Evolutionary conservation across 176 grass and related monocot species (phyloP).

Genomic region (Carex littledalei): DNA sequence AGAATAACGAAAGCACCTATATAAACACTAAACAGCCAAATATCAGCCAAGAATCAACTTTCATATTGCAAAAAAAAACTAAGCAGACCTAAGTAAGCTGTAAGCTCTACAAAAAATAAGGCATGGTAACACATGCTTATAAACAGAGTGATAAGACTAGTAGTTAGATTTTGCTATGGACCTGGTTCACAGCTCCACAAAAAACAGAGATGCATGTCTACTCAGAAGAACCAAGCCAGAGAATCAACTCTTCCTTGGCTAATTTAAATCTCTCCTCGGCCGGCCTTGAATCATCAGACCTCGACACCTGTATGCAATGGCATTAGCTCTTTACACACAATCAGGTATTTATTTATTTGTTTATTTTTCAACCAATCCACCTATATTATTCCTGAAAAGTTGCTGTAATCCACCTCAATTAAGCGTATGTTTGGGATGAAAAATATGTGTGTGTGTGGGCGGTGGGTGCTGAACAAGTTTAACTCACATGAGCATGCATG

Average conservation of each 20-base stretch:
- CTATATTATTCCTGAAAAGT: background rate
- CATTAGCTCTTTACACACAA: background rate
- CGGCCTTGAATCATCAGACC: background rate
- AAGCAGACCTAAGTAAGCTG: background rate
- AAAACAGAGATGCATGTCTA: background rate
- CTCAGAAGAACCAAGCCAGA: constrained; percentile 36
- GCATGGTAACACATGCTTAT: background rate
- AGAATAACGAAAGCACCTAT: background rate
- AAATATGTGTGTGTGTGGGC: background rate
- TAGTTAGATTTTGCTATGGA: background rate
- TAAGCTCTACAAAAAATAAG: background rate
- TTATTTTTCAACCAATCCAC: background rate
- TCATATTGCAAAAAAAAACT: background rate
- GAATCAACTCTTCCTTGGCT: constrained; percentile 51
- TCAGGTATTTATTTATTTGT: background rate
- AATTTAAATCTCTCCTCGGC: constrained; percentile 44
- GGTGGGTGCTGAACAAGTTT: background rate
- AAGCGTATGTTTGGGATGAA: too few species aligned
- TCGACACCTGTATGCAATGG: background rate
- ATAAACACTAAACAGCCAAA: background rate
- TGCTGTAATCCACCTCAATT: background rate
- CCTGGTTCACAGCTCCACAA: background rate
- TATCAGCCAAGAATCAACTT: constrained; percentile 7
- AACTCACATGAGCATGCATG: constrained; percentile 63
- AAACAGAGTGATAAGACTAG: background rate